Percentiles rank a stretch among this genome's conserved stretches.
Evolutionary conservation across 306 rosid genomes (phyloP).

Genomic region (Spatholobus suberectus): DNA sequence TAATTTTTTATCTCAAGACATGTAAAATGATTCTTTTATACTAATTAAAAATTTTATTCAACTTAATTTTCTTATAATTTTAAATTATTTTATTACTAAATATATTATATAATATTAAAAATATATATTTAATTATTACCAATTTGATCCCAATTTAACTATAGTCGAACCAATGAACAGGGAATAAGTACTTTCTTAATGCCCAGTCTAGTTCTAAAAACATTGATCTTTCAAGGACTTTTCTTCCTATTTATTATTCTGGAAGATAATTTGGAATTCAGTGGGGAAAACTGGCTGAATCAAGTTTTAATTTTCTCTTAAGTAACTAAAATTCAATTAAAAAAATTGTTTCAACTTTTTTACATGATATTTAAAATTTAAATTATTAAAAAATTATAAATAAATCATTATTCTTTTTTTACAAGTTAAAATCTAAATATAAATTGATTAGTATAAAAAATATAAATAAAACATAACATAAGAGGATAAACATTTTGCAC

Average conservation of each 20-base stretch:
- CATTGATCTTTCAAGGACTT: neutral
- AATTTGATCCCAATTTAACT: neutral
- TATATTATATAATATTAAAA: neutral
- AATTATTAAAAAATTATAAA: too few relatives aligned
- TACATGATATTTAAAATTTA: too few relatives aligned
- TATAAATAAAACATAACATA: too few relatives aligned
- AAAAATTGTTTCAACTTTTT: too few relatives aligned
- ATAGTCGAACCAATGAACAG: neutral
- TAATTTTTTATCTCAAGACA: neutral
- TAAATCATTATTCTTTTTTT: too few relatives aligned
- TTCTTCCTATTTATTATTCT: neutral
- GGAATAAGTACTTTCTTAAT: neutral
- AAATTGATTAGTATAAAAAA: too few relatives aligned
- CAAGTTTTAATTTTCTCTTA: too few relatives aligned
- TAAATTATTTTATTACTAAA: neutral
- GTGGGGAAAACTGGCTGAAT: neutral
- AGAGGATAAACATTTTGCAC: too few relatives aligned
- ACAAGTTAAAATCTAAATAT: too few relatives aligned
- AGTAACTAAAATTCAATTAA: too few relatives aligned
- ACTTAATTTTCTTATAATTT: neutral
- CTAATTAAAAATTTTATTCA: neutral
- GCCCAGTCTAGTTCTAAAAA: neutral
- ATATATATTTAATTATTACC: neutral
- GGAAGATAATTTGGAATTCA: constrained; percentile 14
- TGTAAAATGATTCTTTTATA: neutral